Base-by-base conservation (phyloP, 257 asterid genomes). In the Apocynum venetum region DNA sequence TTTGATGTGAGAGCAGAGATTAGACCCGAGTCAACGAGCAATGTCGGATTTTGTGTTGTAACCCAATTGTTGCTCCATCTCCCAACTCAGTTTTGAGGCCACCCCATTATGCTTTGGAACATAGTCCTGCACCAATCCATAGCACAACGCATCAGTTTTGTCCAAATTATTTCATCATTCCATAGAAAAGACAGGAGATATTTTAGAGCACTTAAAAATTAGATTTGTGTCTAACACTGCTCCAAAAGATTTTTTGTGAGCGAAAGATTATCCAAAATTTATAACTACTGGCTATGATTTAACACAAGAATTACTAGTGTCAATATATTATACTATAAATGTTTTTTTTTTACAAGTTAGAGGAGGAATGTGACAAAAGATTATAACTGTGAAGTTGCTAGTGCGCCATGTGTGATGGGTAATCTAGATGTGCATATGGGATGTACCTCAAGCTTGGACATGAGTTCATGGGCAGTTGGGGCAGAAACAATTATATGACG, bases 401-500 rank as follows among this genome's bases (percentile, higher is more conserved):
- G 80, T 15, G 64, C 25, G 43, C 41, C 52, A 66, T 47, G 73
- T 65, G 51, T 66, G 10, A 74, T 49, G 72, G 25, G 53, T 48
- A 4, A 5, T 57, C n/a, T 20, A 57, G 36, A 1, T 47, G 74
- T 9, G 35, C 59, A 63, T 31, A 52, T 57, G 71, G 15, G 73
- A 10, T 53, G 83, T 89, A 91, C 98, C 98, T 94, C 97, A 73
- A 94, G 96, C 84, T 89, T 87, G 74, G 96, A 87, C 90, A 94
- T 86, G 77, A 94, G 98, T 81, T 91, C 97, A 15, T 85, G 96
- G 89, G 97, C 94, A 88, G 97, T 89, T 35, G 69, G 98, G 88
- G 98, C 97, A 81, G 98, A 94, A 1, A 92, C 89, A 86, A 94
- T 89, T 53, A 94, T 94, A 81, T 89, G 97, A 61, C 98, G 98